These are phyloP conservation scores for Polygonum aviculare DNA, from an alignment of 148 eudicot genomes.

Conservation along the genomic window DNA sequence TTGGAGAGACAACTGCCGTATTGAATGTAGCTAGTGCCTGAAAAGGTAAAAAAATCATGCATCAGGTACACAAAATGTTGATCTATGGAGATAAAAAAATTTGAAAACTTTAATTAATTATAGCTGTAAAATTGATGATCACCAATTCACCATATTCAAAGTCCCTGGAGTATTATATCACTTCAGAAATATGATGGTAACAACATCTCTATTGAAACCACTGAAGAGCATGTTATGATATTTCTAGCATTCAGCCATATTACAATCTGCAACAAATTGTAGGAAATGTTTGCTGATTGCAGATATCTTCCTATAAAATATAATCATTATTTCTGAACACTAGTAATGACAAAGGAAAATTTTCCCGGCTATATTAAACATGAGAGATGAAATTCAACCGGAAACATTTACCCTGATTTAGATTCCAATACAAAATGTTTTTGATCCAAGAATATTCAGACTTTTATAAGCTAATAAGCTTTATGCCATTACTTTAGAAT, in stretches of 20 bases:
- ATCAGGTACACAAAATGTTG: background rate
- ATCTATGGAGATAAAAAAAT: background rate
- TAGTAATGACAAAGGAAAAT: background rate
- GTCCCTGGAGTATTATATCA: background rate
- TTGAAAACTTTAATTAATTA: too few species aligned
- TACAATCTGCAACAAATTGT: too few species aligned
- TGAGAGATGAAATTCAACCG: background rate
- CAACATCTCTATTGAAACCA: background rate
- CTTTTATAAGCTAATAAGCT: background rate
- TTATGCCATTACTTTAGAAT: background rate
- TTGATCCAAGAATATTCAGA: background rate
- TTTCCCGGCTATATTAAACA: background rate
- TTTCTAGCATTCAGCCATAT: background rate
- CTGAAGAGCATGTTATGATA: background rate
- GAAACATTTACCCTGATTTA: background rate
- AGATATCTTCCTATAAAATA: too few species aligned
- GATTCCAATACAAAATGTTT: background rate
- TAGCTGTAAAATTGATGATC: background rate
- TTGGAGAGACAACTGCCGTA: constrained; percentile 59
- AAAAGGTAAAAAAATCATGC: background rate
- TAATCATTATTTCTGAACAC: too few species aligned
- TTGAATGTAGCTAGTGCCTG: constrained; percentile 66
- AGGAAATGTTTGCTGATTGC: background rate
- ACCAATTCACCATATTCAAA: too few species aligned
- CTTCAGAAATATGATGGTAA: background rate